Evolutionary conservation across 1,284 basidiomycete genomes (phyloP).

Genomic region (Ganoderma resinaceum): DNA sequence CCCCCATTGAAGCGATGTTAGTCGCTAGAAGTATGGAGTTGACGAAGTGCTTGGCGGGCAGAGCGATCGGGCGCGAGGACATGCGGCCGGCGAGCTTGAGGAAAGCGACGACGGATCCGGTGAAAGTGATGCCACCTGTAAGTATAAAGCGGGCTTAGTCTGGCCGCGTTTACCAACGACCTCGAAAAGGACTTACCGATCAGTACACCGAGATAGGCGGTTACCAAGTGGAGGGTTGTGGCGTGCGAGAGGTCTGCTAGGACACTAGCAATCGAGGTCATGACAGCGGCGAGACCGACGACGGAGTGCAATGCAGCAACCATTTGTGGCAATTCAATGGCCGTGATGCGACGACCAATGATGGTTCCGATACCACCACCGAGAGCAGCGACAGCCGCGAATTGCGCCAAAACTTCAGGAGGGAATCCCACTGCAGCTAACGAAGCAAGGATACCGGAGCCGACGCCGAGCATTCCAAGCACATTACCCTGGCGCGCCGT

Average conservation of each 20-base stretch:
- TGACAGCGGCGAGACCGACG: slow-evolving; percentile 84
- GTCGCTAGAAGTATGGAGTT: slow-evolving; percentile 73
- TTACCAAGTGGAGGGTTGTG: slow-evolving; percentile 76
- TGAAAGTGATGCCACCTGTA: slow-evolving; percentile 75
- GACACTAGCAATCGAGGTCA: slow-evolving; percentile 84
- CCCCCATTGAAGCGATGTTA: slow-evolving; percentile 75
- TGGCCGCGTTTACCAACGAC: not conserved
- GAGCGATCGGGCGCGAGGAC: slow-evolving; percentile 71
- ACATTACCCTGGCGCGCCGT: slow-evolving; percentile 85
- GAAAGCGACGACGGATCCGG: slow-evolving; percentile 89
- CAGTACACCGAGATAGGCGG: slow-evolving; percentile 85
- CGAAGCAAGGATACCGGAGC: slow-evolving; percentile 81
- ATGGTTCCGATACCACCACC: slow-evolving; percentile 73
- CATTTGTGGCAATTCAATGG: slow-evolving; percentile 86
- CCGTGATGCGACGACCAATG: slow-evolving; percentile 82
- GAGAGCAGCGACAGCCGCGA: slow-evolving; percentile 75
- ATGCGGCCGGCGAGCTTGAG: slow-evolving; percentile 84
- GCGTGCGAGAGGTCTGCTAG: slow-evolving; percentile 70
- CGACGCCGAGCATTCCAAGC: slow-evolving; percentile 84
- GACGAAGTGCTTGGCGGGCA: slow-evolving; percentile 80
- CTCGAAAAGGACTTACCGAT: slow-evolving; percentile 58
- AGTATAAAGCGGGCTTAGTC: not conserved
- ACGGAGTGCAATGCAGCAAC: slow-evolving; percentile 80
- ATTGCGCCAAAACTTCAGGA: slow-evolving; percentile 75
- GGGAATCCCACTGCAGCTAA: slow-evolving; percentile 84